Conservation (phyloP, 192 early-diverging fungal genomes). For the Coemansia reversa region DNA sequence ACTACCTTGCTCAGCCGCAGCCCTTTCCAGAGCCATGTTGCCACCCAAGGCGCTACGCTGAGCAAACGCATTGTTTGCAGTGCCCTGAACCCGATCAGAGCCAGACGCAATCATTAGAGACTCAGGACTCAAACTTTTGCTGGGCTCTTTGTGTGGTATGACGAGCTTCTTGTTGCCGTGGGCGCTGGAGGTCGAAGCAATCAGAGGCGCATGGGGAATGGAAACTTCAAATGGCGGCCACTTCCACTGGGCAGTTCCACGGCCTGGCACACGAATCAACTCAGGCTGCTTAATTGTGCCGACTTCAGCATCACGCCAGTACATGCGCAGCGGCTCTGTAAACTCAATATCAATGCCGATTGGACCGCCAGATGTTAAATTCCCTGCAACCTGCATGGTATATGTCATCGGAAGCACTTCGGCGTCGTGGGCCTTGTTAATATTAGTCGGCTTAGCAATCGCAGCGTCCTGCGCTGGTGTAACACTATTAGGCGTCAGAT, state of each 20-base stretch:
- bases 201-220: constrained; percentile 7
- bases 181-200: not conserved
- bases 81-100: not conserved
- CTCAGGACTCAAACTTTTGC: not conserved
- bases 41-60: constrained; percentile 20
- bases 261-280: constrained; percentile 29
- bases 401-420: constrained; percentile 8
- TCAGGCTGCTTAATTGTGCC: constrained; percentile 23
- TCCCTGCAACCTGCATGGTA: constrained; percentile 36
- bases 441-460: not conserved
- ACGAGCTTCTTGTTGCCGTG: constrained; percentile 10
- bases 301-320: constrained; percentile 39
- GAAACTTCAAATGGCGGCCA: constrained; percentile 40
- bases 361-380: constrained; percentile 39
- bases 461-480: not conserved
- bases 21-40: constrained; percentile 11
- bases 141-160: not conserved
- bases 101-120: not conserved
- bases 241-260: constrained; percentile 29
- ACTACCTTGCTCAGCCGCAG: constrained; percentile 6
- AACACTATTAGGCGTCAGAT: constrained; percentile 1
- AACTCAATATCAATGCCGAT: constrained; percentile 48
- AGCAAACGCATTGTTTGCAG: constrained; percentile 9
- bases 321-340: constrained; percentile 39
- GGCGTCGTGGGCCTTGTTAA: constrained; percentile 19